phyloP scores from a whole-genome alignment of 768 basidiomycete genomes.

The Fistulinella prunicolor region DNA sequence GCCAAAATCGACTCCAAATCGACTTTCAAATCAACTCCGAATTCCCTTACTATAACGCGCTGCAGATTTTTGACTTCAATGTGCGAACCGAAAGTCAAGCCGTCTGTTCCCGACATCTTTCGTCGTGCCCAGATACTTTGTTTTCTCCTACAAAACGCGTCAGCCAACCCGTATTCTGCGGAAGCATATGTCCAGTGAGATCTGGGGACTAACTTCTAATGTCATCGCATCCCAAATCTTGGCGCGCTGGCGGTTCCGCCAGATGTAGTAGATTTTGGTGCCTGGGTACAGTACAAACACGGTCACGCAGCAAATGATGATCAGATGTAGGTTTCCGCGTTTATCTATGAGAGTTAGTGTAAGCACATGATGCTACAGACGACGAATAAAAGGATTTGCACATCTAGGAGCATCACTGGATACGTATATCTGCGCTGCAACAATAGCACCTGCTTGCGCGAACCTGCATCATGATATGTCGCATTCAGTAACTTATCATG shows the following conservation, averaged over 20 bases:
- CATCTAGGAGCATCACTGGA: constrained; percentile 55
- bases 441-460: constrained; percentile 41
- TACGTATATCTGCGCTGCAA: constrained; percentile 58
- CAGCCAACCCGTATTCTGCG: too few relatives aligned
- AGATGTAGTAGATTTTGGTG: constrained; percentile 54
- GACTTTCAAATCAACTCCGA: too few relatives aligned
- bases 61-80: too few relatives aligned
- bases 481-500: neutral
- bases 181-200: too few relatives aligned
- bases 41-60: too few relatives aligned
- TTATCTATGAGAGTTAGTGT: constrained; percentile 36
- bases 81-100: too few relatives aligned
- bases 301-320: constrained; percentile 50
- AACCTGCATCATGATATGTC: constrained; percentile 29
- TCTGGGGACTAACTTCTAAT: constrained; percentile 37
- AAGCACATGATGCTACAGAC: neutral
- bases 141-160: too few relatives aligned
- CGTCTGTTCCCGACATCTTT: too few relatives aligned
- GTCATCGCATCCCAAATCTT: constrained; percentile 60
- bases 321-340: constrained; percentile 56
- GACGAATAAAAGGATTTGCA: constrained; percentile 11
- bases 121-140: too few relatives aligned
- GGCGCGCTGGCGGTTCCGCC: constrained; percentile 53
- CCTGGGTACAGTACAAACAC: constrained; percentile 50
- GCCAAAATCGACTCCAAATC: too few relatives aligned